Evolutionary conservation across 106 monocot species (phyloP).

Genomic region (Posidonia australis): DNA sequence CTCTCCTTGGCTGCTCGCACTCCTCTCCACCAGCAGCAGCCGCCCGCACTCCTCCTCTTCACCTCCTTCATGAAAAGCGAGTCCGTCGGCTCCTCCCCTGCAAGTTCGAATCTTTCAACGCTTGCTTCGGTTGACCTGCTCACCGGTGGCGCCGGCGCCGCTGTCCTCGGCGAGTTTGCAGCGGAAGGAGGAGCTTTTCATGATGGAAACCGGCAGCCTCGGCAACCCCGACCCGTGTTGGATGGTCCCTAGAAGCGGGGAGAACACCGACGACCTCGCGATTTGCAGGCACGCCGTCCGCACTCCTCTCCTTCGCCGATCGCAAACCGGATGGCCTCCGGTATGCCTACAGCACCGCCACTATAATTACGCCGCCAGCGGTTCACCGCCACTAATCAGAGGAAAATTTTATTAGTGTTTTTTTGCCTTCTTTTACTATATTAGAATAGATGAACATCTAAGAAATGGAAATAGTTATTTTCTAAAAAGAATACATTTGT

Average conservation of each 20-base stretch:
- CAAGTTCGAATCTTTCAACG: not conserved
- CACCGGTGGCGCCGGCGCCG: constrained; percentile 32
- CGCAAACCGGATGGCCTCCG: no score
- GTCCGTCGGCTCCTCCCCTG: constrained; percentile 70
- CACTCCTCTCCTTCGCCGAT: no score
- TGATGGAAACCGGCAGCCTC: constrained; percentile 1
- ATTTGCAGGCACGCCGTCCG: constrained; percentile 30
- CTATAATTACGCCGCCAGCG: no score
- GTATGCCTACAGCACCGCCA: no score
- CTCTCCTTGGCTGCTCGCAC: not conserved
- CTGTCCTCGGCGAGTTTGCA: constrained; percentile 22
- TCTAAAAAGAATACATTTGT: no score
- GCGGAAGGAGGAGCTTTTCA: constrained; percentile 7
- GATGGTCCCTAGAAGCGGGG: constrained; percentile 7
- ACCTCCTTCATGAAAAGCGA: constrained; percentile 87
- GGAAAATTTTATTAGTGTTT: no score
- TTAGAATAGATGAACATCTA: no score
- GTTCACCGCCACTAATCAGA: no score
- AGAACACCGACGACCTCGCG: constrained; percentile 7
- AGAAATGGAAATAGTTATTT: no score
- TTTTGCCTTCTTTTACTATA: no score
- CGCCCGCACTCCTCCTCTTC: constrained; percentile 76
- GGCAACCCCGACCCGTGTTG: not conserved
- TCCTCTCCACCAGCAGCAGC: constrained; percentile 20
- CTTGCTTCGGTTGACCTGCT: not conserved